These are phyloP conservation scores for Cicer judaicum DNA, from an alignment of 306 rosid genomes.

Conservation along the genomic window DNA sequence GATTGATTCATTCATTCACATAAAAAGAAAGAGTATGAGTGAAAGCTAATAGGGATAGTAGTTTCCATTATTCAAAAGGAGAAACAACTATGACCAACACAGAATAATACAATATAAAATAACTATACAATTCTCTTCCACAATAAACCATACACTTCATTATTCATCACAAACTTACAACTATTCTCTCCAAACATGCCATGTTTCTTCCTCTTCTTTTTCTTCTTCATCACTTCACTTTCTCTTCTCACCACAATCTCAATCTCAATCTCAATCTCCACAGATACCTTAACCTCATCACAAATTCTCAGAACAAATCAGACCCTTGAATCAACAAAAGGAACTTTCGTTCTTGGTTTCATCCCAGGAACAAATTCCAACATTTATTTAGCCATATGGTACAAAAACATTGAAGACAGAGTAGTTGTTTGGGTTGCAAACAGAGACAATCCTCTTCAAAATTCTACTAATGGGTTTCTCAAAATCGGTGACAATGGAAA, in stretches of 20 bases:
- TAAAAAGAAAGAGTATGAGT: background rate
- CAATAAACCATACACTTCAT: background rate
- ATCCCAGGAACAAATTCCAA: constrained; percentile 41
- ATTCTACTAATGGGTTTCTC: constrained; percentile 48
- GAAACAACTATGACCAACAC: constrained; percentile 15
- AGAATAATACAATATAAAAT: background rate
- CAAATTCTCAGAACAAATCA: constrained; percentile 52
- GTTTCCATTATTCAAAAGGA: background rate
- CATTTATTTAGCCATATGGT: constrained; percentile 70
- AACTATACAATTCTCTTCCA: constrained; percentile 26
- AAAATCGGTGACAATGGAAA: constrained; percentile 49
- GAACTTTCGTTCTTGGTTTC: constrained; percentile 63
- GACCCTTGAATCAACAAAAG: constrained; percentile 56
- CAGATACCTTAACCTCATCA: constrained; percentile 52
- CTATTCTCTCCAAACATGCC: constrained; percentile 51
- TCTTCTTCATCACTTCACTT: constrained; percentile 36
- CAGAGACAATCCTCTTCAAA: constrained; percentile 64
- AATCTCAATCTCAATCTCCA: constrained; percentile 18
- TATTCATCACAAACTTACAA: constrained; percentile 9
- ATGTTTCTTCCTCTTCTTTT: constrained; percentile 21
- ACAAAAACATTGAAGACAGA: constrained; percentile 40
- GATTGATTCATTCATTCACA: background rate
- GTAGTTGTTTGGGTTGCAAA: constrained; percentile 81
- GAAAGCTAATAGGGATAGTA: background rate
- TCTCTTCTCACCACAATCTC: constrained; percentile 28